Percentiles rank a stretch among this genome's conserved stretches.
Conservation (phyloP, 345 rosid genomes). For the Chamaenerion angustifolium region DNA sequence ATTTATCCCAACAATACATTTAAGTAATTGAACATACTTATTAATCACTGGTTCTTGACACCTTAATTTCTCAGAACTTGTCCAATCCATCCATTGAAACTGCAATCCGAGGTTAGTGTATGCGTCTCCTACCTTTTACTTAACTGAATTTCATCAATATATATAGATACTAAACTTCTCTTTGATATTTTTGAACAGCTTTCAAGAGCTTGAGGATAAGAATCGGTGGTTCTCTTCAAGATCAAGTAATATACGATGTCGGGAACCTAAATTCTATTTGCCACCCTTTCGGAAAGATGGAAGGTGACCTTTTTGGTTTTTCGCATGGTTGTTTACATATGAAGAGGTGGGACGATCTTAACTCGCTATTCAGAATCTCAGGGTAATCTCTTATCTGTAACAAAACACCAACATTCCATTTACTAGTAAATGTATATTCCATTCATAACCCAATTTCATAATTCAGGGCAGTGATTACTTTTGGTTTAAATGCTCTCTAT, state of each 20-base stretch:
- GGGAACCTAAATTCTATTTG: constrained; percentile 53
- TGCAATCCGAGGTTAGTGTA: constrained; percentile 60
- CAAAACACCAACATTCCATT: too few species aligned
- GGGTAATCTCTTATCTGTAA: constrained; percentile 26
- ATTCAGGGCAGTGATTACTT: constrained; percentile 61
- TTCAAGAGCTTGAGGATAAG: constrained; percentile 72
- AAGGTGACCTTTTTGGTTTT: constrained; percentile 68
- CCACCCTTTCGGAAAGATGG: constrained; percentile 49
- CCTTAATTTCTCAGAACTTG: constrained; percentile 44
- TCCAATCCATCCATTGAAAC: constrained; percentile 62
- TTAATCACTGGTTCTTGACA: not conserved
- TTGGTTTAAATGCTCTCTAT: constrained; percentile 77
- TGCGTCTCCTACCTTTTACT: not conserved
- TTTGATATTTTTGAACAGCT: constrained; percentile 28
- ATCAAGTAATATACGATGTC: constrained; percentile 66
- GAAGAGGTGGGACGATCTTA: constrained; percentile 89
- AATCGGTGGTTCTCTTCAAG: constrained; percentile 95
- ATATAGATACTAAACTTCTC: not conserved
- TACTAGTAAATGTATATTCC: too few species aligned
- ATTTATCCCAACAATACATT: not conserved
- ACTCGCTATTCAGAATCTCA: constrained; percentile 36
- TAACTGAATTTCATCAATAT: not conserved
- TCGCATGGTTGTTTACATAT: constrained; percentile 84
- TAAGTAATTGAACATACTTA: too few species aligned
- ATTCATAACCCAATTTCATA: not conserved